Evolutionary conservation across 352 stramenopile species (phyloP).

Genomic region (Globisporangium perplexum): DNA sequence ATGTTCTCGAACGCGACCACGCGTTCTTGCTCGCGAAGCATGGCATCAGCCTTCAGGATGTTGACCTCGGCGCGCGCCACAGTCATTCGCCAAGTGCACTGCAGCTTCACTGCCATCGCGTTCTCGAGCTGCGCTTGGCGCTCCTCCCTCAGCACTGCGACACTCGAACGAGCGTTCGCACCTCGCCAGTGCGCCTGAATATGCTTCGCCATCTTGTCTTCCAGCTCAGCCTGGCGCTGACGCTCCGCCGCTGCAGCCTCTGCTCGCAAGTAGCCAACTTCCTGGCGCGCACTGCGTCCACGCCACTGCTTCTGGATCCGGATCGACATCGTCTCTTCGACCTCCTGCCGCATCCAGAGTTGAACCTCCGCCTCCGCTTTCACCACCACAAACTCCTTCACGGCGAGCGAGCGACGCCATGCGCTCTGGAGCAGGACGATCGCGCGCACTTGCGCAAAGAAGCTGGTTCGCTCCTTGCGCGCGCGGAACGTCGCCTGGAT

Average conservation of each 20-base stretch:
- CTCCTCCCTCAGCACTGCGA: conserved; percentile 4
- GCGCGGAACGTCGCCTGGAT: conserved; percentile 22
- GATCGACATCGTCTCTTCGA: conserved; percentile 19
- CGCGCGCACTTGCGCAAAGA: conserved; percentile 13
- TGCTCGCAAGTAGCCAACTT: conserved; percentile 9
- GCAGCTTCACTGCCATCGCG: conserved; percentile 5
- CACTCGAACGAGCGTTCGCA: conserved; percentile 6
- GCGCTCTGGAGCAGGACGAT: conserved; percentile 26
- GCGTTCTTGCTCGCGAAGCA: conserved; percentile 13
- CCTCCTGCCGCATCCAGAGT: conserved; percentile 11
- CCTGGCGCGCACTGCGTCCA: conserved; percentile 11
- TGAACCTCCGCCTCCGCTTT: conserved; percentile 14
- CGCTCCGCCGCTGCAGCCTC: conserved; percentile 4
- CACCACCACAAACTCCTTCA: conserved; percentile 8
- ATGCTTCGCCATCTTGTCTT: conserved; percentile 12
- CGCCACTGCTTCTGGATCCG: conserved; percentile 36
- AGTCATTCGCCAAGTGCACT: conserved; percentile 13
- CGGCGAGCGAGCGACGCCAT: conserved; percentile 21
- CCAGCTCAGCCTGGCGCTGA: conserved; percentile 1
- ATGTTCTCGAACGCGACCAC: conserved; percentile 5
- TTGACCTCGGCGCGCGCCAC: conserved; percentile 4
- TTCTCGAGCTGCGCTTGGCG: conserved; percentile 1
- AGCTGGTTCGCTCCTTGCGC: conserved; percentile 8
- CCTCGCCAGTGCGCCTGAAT: conserved; percentile 28
- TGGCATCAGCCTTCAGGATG: conserved; percentile 9